Conservation (phyloP, 1,139 yeast genomes). For the Lodderomyces margitis region DNA sequence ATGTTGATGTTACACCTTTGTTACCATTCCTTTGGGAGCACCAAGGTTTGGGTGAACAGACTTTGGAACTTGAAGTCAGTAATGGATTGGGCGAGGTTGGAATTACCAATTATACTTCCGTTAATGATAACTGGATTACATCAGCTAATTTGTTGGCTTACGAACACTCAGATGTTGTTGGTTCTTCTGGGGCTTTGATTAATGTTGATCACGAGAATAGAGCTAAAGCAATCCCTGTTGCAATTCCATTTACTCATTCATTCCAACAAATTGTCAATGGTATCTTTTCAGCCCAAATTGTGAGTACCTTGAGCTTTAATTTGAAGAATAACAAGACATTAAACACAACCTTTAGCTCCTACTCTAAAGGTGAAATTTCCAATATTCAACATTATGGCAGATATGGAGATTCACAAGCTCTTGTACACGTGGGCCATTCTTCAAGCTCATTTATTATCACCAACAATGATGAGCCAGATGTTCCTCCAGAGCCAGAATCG, state of each 20-base stretch:
- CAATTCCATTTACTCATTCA: conserved; percentile 32
- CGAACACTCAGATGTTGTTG: conserved; percentile 45
- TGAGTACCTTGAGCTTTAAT: conserved; percentile 31
- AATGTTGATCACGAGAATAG: conserved; percentile 20
- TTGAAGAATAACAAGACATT: conserved; percentile 33
- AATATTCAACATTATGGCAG: conserved; percentile 32
- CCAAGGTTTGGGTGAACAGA: conserved; percentile 21
- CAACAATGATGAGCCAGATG: conserved; percentile 15
- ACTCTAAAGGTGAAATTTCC: conserved; percentile 28
- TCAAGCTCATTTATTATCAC: conserved; percentile 19
- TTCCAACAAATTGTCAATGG: conserved; percentile 39
- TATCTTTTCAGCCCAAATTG: conserved; percentile 27
- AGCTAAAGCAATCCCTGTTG: conserved; percentile 19
- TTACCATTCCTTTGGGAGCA: conserved; percentile 60
- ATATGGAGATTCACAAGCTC: conserved; percentile 30
- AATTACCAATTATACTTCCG: conserved; percentile 21
- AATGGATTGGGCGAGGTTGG: conserved; percentile 53
- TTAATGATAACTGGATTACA: conserved; percentile 69
- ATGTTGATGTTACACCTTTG: conserved; percentile 64
- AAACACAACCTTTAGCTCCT: conserved; percentile 26
- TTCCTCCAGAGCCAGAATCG: conserved; percentile 5
- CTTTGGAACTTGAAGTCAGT: conserved; percentile 48
- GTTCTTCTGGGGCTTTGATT: conserved; percentile 38
- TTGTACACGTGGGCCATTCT: conserved; percentile 29
- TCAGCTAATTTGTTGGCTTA: conserved; percentile 65